Evolutionary conservation across 768 basidiomycete species (phyloP), one percentile per base, ranked within the genome.

Genomic region (Suillus variegatus): DNA sequence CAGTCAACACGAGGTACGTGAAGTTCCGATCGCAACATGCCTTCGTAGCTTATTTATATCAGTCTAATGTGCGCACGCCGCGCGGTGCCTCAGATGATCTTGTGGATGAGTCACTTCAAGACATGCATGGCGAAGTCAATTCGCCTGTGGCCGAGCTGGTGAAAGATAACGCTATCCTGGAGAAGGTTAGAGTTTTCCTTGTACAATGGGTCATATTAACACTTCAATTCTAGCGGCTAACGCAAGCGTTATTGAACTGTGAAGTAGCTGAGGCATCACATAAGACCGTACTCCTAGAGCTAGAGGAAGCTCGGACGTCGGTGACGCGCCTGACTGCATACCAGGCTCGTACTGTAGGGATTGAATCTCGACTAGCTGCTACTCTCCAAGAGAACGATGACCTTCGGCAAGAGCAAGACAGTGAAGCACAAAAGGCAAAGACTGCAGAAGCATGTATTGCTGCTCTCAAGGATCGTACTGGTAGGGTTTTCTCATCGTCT

Each of bases 221-320:
- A 28, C n/a, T 25, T 51, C 20, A 43, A 41, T 66, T 47, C 56
- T 67, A 95, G 93, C 86, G 90, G 41, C 81, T 95, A 41, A 88
- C 88, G 8, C 91, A 93, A 73, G 89, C 92, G 20, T 79, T 93
- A 20, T 81, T 93, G 51, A 91, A 94, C 73, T 91, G 85, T 61
- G 95, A 97, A 76, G 84, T 93, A 41, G 83, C 88, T 1, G 95
- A 97, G 70, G 82, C 85, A 2, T 90, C 93, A 12, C 92, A 88
- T 71, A 91, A 92, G 73, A 84, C 86, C 7, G 80, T 92, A 14
- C 75, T 91, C 35, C 84, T 88, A 49, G 91, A 95, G 69, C 81
- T 95, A 40, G 88, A 93, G 62, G 91, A 91, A 63, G 87, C 91
- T 20, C 85, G 88, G 65, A 80, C 82, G 22, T 83, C 85, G 22